These are phyloP conservation scores for Phytophthora megakarya DNA, from an alignment of 352 stramenopile genomes.

Conservation along the genomic window DNA sequence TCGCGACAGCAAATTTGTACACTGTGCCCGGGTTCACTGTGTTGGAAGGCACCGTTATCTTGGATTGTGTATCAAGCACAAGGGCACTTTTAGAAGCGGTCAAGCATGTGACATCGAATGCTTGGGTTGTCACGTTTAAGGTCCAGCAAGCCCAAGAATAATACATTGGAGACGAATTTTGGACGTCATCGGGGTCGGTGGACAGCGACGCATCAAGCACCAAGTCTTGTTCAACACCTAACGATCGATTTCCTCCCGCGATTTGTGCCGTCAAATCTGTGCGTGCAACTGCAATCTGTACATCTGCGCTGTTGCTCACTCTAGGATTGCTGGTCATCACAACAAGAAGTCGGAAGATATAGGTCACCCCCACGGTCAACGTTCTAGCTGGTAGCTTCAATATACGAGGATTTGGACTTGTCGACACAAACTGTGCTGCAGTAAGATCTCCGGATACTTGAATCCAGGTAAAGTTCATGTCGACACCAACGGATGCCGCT, in stretches of 20 bases:
- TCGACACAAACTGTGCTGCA: conserved; percentile 48
- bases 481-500: conserved; percentile 23
- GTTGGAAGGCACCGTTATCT: conserved; percentile 45
- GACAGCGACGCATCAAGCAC: conserved; percentile 57
- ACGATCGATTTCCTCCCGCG: conserved; percentile 51
- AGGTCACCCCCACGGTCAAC: conserved; percentile 57
- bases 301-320: conserved; percentile 56
- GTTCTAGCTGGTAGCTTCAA: conserved; percentile 55
- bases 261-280: conserved; percentile 48
- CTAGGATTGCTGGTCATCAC: conserved; percentile 49
- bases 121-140: conserved; percentile 25
- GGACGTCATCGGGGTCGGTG: conserved; percentile 48
- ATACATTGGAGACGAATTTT: conserved; percentile 41
- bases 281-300: conserved; percentile 48
- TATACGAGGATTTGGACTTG: conserved; percentile 55
- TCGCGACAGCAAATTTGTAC: conserved; percentile 56
- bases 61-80: conserved; percentile 30
- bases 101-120: conserved; percentile 45
- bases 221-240: conserved; percentile 57
- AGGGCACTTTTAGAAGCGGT: conserved; percentile 24
- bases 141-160: conserved; percentile 54
- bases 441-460: conserved; percentile 54
- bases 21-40: conserved; percentile 52
- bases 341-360: conserved; percentile 64
- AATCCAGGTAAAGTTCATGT: conserved; percentile 64